These are phyloP conservation scores for Sequoiadendron giganteum DNA, from an alignment of 75 land plant genomes.

Conservation along the genomic window DNA sequence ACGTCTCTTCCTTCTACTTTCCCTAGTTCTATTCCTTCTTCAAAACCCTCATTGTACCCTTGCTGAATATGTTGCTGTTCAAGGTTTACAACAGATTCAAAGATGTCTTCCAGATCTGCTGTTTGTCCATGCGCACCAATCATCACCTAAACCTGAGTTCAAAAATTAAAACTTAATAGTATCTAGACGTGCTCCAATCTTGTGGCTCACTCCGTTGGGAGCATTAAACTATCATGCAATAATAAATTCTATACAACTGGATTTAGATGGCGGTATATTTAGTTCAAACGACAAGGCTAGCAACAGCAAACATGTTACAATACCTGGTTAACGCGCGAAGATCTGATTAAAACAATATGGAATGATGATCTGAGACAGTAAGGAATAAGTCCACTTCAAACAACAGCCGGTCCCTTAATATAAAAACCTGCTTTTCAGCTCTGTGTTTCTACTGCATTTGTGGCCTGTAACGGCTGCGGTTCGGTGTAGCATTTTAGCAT, in stretches of 20 bases:
- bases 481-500: too few relatives aligned
- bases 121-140: neutral
- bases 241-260: neutral
- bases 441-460: too few relatives aligned
- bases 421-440: too few relatives aligned
- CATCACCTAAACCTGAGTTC: neutral
- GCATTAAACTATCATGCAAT: neutral
- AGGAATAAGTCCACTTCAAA: neutral
- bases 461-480: too few relatives aligned
- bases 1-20: slow-evolving; percentile 71
- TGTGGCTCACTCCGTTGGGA: neutral
- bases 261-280: too few relatives aligned
- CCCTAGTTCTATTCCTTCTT: slow-evolving; percentile 48
- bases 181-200: neutral
- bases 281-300: neutral
- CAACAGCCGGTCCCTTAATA: neutral
- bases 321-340: neutral
- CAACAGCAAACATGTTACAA: too few relatives aligned
- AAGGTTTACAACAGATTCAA: slow-evolving; percentile 58
- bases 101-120: slow-evolving; percentile 47
- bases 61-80: slow-evolving; percentile 55
- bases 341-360: neutral
- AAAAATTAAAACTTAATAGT: neutral
- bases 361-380: neutral
- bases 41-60: slow-evolving; percentile 66